Conservation (phyloP, 2,329 filamentous ascomycete species). For the Trematosphaeria pertusa region DNA sequence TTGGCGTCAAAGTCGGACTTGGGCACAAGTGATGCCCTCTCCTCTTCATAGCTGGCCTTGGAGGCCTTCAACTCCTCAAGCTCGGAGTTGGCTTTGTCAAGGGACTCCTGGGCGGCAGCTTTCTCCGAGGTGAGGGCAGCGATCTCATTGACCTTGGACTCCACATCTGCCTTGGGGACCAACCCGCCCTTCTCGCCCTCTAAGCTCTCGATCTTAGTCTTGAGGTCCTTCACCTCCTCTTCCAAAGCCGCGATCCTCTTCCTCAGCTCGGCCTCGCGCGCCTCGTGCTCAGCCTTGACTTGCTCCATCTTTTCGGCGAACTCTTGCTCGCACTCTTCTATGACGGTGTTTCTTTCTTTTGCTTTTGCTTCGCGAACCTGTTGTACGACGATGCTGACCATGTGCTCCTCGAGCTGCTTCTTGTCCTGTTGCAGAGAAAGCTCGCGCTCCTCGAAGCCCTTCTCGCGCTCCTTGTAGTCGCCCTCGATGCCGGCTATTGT, state of each 20-base stretch:
- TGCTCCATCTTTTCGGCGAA: conserved; percentile 37
- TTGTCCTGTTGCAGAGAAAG: conserved; percentile 43
- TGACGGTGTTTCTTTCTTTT: conserved; percentile 45
- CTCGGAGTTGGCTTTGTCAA: conserved; percentile 24
- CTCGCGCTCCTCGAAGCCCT: conserved; percentile 40
- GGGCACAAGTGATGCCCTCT: conserved; percentile 20
- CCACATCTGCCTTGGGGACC: conserved; percentile 31
- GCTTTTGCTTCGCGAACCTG: conserved; percentile 49
- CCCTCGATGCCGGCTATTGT: conserved; percentile 32
- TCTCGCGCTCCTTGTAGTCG: conserved; percentile 42
- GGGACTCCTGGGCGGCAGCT: conserved; percentile 22
- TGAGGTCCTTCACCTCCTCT: conserved; percentile 37
- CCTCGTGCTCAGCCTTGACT: conserved; percentile 24
- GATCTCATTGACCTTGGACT: conserved; percentile 39
- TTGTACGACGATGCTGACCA: conserved; percentile 51
- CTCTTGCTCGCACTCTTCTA: conserved; percentile 43
- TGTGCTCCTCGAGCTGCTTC: conserved; percentile 50
- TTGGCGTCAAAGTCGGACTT: conserved; percentile 38
- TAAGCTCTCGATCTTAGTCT: conserved; percentile 29
- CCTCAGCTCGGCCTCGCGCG: conserved; percentile 33
- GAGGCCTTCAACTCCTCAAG: conserved; percentile 25
- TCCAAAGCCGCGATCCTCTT: conserved; percentile 35
- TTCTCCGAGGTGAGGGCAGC: conserved; percentile 30
- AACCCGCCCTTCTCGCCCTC: conserved; percentile 17
- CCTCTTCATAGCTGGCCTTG: conserved; percentile 19